A percentile compares a stretch with the other conserved stretches of the same genome.
Conservation (phyloP, 2,329 filamentous ascomycete species). For the Aschersonia sp. region DNA sequence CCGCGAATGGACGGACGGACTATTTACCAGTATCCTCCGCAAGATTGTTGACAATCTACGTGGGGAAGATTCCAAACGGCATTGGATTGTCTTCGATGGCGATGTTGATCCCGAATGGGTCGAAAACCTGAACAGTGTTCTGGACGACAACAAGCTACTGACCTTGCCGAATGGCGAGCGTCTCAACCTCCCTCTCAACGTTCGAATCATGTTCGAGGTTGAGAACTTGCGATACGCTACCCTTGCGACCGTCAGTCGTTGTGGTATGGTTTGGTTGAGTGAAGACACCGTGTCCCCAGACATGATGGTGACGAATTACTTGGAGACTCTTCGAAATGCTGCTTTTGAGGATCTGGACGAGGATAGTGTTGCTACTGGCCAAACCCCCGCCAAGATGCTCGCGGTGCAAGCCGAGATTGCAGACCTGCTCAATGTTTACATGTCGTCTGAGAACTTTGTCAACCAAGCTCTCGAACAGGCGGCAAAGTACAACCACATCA, state of each 20-base stretch:
- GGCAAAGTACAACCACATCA: conserved; percentile 78
- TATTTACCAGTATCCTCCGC: conserved; percentile 93
- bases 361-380: conserved; percentile 63
- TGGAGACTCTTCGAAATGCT: conserved; percentile 66
- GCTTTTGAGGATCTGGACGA: conserved; percentile 94
- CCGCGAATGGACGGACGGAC: conserved; percentile 94
- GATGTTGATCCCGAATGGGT: conserved; percentile 99
- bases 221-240: conserved; percentile 96
- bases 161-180: conserved; percentile 96
- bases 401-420: conserved; percentile 68
- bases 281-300: conserved; percentile 86
- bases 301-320: conserved; percentile 89
- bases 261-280: conserved; percentile 99
- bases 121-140: conserved; percentile 97
- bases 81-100: conserved; percentile 99
- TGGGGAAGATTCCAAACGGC: conserved; percentile 89
- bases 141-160: conserved; percentile 96
- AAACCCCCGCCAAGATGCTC: conserved; percentile 64
- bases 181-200: conserved; percentile 83
- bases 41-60: conserved; percentile 98
- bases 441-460: conserved; percentile 71
- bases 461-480: conserved; percentile 63
- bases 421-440: conserved; percentile 58
- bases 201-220: conserved; percentile 99
- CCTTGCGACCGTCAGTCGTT: conserved; percentile 95